These are phyloP conservation scores for Pseudoscleropodium purum DNA, from an alignment of 225 moss, liverwort and hornwort genomes.

Conservation along the genomic window DNA sequence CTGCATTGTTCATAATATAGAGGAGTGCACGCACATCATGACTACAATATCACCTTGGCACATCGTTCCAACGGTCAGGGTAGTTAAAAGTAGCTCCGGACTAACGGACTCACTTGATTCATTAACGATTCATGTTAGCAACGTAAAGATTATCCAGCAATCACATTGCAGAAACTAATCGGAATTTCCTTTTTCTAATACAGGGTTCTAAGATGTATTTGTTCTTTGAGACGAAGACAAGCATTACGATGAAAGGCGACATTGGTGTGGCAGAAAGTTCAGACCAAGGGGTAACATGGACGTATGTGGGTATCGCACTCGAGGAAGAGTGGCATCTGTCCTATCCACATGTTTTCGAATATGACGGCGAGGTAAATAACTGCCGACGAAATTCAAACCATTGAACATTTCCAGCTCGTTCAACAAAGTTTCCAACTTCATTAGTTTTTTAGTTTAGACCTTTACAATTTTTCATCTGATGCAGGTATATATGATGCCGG, in stretches of 20 bases:
- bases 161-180: not conserved
- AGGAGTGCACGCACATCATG: not conserved
- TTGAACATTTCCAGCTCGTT: not conserved
- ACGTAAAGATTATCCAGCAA: not conserved
- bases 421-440: not conserved
- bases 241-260: constrained; percentile 70
- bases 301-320: constrained; percentile 58
- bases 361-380: constrained; percentile 53
- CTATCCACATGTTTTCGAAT: constrained; percentile 74
- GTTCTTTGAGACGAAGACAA: constrained; percentile 87
- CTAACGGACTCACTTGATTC: not conserved
- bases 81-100: not conserved
- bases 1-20: not conserved
- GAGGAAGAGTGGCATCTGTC: constrained; percentile 96
- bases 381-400: not conserved
- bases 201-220: constrained; percentile 65
- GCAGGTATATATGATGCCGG: constrained; percentile 98
- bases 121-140: not conserved
- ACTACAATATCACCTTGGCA: not conserved
- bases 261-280: constrained; percentile 78
- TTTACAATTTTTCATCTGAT: not conserved
- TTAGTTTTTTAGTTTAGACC: not conserved
- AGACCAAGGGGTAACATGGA: constrained; percentile 73
- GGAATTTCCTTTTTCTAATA: not conserved
- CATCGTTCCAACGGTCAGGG: not conserved